These are phyloP conservation scores for Jacaranda mimosifolia DNA, from an alignment of 257 asterid species.

Conservation along the genomic window DNA sequence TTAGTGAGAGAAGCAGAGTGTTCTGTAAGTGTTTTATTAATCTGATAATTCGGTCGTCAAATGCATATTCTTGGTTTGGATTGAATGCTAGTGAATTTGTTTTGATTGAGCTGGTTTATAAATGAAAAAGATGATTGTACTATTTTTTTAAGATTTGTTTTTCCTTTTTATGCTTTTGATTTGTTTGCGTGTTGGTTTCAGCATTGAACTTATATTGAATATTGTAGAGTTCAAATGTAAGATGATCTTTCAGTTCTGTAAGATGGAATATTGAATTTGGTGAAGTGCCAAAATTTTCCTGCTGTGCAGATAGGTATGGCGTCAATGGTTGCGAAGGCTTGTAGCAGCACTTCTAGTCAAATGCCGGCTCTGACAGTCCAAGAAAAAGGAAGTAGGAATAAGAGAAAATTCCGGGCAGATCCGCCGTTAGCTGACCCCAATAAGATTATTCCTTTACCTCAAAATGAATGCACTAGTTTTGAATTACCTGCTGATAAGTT, in stretches of 20 bases:
- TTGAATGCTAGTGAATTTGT: no score
- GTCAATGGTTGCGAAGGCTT: slow-evolving; percentile 60
- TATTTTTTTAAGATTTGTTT: no score
- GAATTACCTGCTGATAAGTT: slow-evolving; percentile 64
- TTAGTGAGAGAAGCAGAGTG: slow-evolving; percentile 1
- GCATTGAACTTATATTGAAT: background rate
- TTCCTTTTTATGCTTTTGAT: no score
- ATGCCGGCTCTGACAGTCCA: slow-evolving; percentile 51
- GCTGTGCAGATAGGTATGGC: slow-evolving; percentile 59
- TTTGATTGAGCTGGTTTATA: no score
- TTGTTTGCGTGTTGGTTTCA: no score
- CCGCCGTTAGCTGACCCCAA: slow-evolving; percentile 53
- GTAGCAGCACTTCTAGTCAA: slow-evolving; percentile 53
- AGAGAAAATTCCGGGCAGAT: slow-evolving; percentile 79
- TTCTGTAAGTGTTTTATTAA: slow-evolving; percentile 17
- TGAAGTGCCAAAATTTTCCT: slow-evolving; percentile 11
- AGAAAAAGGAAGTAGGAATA: slow-evolving; percentile 74
- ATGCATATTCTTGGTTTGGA: no score
- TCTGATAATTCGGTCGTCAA: background rate
- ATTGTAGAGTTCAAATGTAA: background rate
- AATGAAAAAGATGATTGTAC: no score
- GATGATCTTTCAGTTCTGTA: slow-evolving; percentile 27
- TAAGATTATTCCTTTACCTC: slow-evolving; percentile 50
- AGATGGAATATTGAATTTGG: slow-evolving; percentile 27
- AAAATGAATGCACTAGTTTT: slow-evolving; percentile 53